Conservation (phyloP, 225 moss, liverwort and hornwort species). For the Straminergon stramineum region DNA sequence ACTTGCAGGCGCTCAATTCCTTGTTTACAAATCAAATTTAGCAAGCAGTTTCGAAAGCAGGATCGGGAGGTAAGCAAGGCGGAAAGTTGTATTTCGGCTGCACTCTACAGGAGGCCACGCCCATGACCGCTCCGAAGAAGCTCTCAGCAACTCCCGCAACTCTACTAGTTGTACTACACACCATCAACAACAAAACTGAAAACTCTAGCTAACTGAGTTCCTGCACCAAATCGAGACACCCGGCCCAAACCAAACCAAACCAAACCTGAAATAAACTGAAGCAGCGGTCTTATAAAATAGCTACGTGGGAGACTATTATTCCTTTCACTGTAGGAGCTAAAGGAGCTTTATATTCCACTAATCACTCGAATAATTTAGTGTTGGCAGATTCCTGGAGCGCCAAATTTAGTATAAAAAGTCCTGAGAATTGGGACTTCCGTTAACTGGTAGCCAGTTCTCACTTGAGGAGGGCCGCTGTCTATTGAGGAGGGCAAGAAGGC, state of each 20-base stretch:
- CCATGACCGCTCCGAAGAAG: background rate
- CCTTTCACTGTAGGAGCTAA: background rate
- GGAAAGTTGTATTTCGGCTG: conserved; percentile 1
- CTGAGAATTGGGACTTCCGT: background rate
- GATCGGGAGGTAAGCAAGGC: conserved; percentile 31
- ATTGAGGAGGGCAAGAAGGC: background rate
- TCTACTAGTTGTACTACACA: background rate
- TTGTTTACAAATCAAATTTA: background rate
- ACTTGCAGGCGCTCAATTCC: too few species aligned
- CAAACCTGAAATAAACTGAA: background rate
- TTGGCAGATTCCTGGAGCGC: background rate
- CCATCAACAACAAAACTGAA: background rate
- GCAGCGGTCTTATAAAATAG: background rate
- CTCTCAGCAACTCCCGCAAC: background rate
- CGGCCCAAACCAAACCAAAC: background rate
- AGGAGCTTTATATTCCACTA: background rate
- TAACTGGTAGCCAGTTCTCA: background rate
- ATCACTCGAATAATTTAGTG: too few species aligned
- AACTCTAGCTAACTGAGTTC: too few species aligned
- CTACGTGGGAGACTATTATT: background rate
- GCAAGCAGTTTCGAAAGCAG: background rate
- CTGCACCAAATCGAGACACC: background rate
- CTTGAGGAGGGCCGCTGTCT: background rate
- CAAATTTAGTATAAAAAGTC: background rate
- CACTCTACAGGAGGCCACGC: conserved; percentile 5